These are phyloP conservation scores for Stylosanthes scabra DNA, from an alignment of 331 rosid species.

Conservation along the genomic window DNA sequence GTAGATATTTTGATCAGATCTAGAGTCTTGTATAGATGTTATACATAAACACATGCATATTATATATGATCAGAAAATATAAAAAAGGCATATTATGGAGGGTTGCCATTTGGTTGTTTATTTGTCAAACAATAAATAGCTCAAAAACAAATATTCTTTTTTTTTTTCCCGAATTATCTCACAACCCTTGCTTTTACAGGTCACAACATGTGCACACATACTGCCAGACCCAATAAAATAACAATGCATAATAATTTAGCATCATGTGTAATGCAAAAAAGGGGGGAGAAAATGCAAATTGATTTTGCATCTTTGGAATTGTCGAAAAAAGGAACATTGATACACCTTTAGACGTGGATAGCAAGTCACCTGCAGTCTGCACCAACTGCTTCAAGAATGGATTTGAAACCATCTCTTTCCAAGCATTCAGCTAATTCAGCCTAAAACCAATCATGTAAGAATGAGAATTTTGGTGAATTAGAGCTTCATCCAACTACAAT, in stretches of 20 bases:
- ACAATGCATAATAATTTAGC: constrained; percentile 5
- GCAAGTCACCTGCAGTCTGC: constrained; percentile 74
- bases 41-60: not conserved
- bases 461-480: constrained; percentile 32
- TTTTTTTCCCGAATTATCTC: constrained; percentile 13
- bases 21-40: not conserved
- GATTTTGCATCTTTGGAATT: constrained; percentile 26
- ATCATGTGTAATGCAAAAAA: constrained; percentile 1
- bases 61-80: not conserved
- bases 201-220: constrained; percentile 25
- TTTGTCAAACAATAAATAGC: constrained; percentile 35
- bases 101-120: constrained; percentile 17
- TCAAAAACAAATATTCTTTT: not conserved
- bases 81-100: not conserved
- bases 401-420: constrained; percentile 95
- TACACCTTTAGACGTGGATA: constrained; percentile 17
- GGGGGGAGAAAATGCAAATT: constrained; percentile 4
- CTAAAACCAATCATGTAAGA: constrained; percentile 48
- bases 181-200: constrained; percentile 34
- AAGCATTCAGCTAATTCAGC: constrained; percentile 83
- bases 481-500: constrained; percentile 14
- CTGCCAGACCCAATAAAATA: constrained; percentile 33
- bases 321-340: constrained; percentile 25
- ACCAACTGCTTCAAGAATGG: constrained; percentile 85
- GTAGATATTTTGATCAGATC: not conserved